Base-by-base conservation (phyloP, 345 rosid species). In the Heritiera fomes region DNA sequence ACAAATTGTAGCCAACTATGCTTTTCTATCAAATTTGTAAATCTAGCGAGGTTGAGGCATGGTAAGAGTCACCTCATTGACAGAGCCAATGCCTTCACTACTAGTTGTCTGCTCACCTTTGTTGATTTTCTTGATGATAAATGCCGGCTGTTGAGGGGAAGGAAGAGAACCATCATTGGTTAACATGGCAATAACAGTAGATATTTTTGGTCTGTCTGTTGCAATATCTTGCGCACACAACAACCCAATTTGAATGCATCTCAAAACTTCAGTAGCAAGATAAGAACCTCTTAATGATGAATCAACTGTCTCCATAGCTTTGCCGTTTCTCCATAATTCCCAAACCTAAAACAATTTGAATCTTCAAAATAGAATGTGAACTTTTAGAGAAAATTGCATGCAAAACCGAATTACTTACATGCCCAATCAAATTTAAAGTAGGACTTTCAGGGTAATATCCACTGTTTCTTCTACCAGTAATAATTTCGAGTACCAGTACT, bases 161-260 rank as follows among this genome's bases (percentile, higher is more conserved):
- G 92, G 84, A 59, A 88, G 89, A 73, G 34, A 53, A 45, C 32
- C 32, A 38, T 76, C 87, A 12, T 81, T 82, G 8, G 80, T 82
- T 61, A 90, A 66, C 92, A 88, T 83, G 79, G 83, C 34, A 28
- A 87, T 76, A 32, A 87, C 91, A 2, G 80, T 8, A 3, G 89
- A 83, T 92, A 89, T 92, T 14, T 82, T 79, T 41, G 88, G 88
- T 43, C 92, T 63, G 10, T 90, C 92, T 12, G 23, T 47, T 20
- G 89, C 85, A 1, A 46, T 55, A 34, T 89, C 92, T 87, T 92
- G 94, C 50, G 86, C 90, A 20, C 96, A 89, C 73, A 90, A 56
- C 20, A 93, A 84, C 72, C 91, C 94, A 1, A 90, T 83, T 7
- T 88, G 90, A 53, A 89, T 80, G 82, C 91, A 89, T 73, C 85